These are phyloP conservation scores for Marchantia polymorpha DNA, from an alignment of 225 moss, liverwort and hornwort genomes.

Conservation along the genomic window DNA sequence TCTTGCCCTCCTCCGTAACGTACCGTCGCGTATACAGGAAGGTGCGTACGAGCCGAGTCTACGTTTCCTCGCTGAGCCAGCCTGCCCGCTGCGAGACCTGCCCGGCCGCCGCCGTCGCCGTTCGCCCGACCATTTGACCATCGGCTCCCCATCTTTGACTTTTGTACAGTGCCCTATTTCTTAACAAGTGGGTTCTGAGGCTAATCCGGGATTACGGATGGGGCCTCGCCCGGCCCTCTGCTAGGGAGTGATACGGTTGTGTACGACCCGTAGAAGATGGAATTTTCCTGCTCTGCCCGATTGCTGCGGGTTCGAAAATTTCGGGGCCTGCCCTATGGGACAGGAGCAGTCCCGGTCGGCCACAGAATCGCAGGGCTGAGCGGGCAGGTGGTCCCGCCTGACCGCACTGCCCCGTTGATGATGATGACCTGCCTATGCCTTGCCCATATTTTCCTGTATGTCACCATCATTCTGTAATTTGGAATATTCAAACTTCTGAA, in stretches of 20 bases:
- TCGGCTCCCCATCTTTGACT: not conserved
- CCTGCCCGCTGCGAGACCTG: not conserved
- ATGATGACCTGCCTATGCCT: not conserved
- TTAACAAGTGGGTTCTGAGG: not conserved
- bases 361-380: slow-evolving; percentile 4
- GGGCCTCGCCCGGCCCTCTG: too few relatives aligned
- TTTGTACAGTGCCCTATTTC: slow-evolving; percentile 8
- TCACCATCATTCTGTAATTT: not conserved
- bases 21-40: not conserved
- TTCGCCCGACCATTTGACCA: slow-evolving; percentile 11
- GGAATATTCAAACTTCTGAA: not conserved
- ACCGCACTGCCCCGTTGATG: slow-evolving; percentile 4
- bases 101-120: slow-evolving; percentile 16
- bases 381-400: slow-evolving; percentile 14
- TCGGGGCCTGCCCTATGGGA: not conserved
- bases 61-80: not conserved
- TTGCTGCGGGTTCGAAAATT: not conserved
- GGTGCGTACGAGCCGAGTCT: not conserved
- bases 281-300: not conserved
- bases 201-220: not conserved
- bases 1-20: not conserved
- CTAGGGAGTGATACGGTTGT: not conserved
- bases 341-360: slow-evolving; percentile 13
- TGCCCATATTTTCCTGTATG: not conserved
- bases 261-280: not conserved